Base-by-base conservation (phyloP, 768 basidiomycete genomes). In the Mycena filopes region DNA sequence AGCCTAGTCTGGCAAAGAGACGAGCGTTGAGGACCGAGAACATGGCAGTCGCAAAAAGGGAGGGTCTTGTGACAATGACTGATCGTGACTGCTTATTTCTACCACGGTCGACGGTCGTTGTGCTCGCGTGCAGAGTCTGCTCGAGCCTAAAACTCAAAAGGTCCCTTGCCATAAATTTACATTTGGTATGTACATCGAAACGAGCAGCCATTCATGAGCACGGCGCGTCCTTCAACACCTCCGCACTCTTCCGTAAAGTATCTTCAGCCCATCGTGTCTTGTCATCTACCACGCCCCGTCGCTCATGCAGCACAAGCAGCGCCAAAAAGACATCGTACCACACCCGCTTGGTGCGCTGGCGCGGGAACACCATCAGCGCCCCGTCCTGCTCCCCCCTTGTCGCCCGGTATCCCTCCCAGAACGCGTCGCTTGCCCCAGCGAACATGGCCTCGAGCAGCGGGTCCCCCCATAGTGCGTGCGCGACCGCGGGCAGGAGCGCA, bases 321-420 rank as follows among this genome's bases (percentile, higher is more conserved):
- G 88, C 87, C 63, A 90, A 71, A 73, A 89, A 92, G 8, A 92
- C 71, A 33, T 87, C 87, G 73, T 93, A 93, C 92, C 92, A 94
- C 50, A 88, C 69, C 63, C 91, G 78, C 75, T 94, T 94, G 51
- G 91, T 94, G 73, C 81, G 85, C 76, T 93, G 92, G 51, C 91
- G 82, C 15, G 83, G 77, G 63, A 93, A 89, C 25, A 86, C 72
- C 3, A 90, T 79, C 46, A 87, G 72, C 4, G 77, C 31, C 21
- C 64, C 55, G 20, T 62, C 64, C 42, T 66, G 78, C 1, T 77
- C 81, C 1, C 86, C 87, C 8, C 85, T 83, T n/a, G 79, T 80
- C 3, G 59, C 76, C 43, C 75, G 74, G 70, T 93, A 93, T 1
- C 88, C 91, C 74, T 91, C 87, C 51, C 82, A 74, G 21, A 92